A percentile compares a stretch with the other conserved stretches of the same genome.
Conservation (phyloP, 2,329 filamentous ascomycete genomes). For the Apiospora hydei region DNA sequence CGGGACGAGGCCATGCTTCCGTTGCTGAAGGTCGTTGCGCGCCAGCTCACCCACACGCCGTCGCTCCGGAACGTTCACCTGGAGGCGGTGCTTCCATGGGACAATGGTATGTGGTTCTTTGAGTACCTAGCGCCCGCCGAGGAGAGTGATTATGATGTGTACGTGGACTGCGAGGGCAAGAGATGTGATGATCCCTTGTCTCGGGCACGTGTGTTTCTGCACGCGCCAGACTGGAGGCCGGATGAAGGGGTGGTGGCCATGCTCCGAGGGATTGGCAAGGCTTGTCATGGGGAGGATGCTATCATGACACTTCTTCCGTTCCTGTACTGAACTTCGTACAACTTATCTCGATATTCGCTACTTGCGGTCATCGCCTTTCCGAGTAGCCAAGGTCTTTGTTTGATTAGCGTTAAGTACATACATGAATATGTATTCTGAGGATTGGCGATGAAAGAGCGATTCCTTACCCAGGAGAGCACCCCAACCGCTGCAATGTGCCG, state of each 20-base stretch:
- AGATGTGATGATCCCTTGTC: neutral
- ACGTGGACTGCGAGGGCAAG: neutral
- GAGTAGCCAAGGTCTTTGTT: no score
- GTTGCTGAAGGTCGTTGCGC: constrained; percentile 23
- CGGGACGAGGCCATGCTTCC: constrained; percentile 19
- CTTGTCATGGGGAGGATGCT: constrained; percentile 20
- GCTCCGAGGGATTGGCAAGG: constrained; percentile 12
- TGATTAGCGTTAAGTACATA: no score
- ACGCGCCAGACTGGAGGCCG: constrained; percentile 23
- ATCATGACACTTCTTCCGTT: constrained; percentile 24
- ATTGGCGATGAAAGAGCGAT: no score
- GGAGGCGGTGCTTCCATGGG: neutral
- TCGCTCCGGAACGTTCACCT: constrained; percentile 15
- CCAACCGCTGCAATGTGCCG: no score
- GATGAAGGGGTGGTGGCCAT: neutral
- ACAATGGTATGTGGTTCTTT: neutral
- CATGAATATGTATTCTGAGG: no score
- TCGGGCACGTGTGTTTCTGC: constrained; percentile 21
- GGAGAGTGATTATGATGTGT: constrained; percentile 9
- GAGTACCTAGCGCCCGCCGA: neutral
- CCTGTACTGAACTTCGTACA: neutral
- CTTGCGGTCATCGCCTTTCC: no score
- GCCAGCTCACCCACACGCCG: constrained; percentile 23
- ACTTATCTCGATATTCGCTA: no score
- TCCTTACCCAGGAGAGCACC: no score